These are phyloP conservation scores for Atkinsonella hypoxylon DNA, from an alignment of 2,329 filamentous ascomycete species.

Conservation along the genomic window DNA sequence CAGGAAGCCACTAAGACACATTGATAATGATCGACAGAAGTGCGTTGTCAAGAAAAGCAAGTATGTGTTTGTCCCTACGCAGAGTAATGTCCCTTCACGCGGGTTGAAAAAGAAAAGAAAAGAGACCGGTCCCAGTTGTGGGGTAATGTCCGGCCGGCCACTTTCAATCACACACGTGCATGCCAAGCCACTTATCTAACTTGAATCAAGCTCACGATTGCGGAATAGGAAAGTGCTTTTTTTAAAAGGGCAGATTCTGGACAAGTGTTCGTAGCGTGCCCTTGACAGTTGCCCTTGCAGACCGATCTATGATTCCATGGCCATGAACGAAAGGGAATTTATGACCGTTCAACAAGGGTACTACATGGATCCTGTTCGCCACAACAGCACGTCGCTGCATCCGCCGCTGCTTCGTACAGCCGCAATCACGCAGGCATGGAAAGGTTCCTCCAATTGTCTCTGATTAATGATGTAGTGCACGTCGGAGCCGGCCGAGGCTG, in stretches of 20 bases:
- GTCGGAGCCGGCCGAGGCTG: neutral
- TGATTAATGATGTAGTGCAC: neutral
- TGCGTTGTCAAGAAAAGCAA: neutral
- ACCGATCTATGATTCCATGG: neutral
- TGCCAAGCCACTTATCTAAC: neutral
- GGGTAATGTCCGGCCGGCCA: too few relatives aligned
- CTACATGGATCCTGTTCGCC: neutral
- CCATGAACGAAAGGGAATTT: neutral
- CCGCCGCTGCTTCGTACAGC: too few relatives aligned
- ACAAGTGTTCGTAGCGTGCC: neutral
- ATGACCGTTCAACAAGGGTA: neutral
- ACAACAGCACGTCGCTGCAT: neutral
- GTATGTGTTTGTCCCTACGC: too few relatives aligned
- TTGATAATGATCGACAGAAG: neutral
- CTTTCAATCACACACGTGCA: too few relatives aligned
- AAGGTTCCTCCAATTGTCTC: neutral
- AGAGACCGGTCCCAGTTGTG: too few relatives aligned
- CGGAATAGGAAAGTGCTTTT: neutral
- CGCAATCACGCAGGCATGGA: neutral
- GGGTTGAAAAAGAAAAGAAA: too few relatives aligned
- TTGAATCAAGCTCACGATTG: neutral
- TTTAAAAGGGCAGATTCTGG: too few relatives aligned
- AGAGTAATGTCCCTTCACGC: too few relatives aligned
- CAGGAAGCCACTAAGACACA: neutral
- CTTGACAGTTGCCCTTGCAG: neutral